Evolutionary conservation across 305 asterid species (phyloP), one percentile per base, ranked within the genome.

Genomic region (Plantago coronopus): DNA sequence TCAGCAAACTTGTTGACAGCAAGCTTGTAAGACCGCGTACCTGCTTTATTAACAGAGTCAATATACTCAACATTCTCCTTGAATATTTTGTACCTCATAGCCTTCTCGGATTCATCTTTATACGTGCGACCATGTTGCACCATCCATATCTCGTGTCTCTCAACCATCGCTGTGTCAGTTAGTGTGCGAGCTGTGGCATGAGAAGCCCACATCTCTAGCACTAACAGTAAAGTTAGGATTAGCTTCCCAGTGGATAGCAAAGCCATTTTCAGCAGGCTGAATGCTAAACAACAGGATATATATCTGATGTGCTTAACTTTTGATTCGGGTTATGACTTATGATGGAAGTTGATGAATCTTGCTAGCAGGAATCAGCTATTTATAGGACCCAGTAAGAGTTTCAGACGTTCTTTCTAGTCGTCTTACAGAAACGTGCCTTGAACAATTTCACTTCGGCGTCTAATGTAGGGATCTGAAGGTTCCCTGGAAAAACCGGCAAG

Each of bases 1-100:
- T 73, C 78, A 15, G 78, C 64, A 59, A 73, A 73, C 50, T 59
- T 51, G 18, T 73, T 73, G 44, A 64, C 18, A 7, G 74, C 67
- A 10, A 73, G 71, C 67, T 54, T 66, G 50, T 54, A 73, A 63
- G 68, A n/a, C 31, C 17, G 57, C 7, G 57, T 2, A 5, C 59
- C 63, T 27, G 48, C 68, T 14, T 29, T 58, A 18, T 64, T 64
- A 18, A 64, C 61, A 15, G 78, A 27, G 1, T 73, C 69, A 0
- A 73, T 60, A 23, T 59, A 68, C 12, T 48, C 45, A 1, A 61
- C 70, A 46, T 73, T 68, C 44, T 31, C 54, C 50, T 54, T 17
- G 57, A 73, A 73, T 45, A 68, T 73, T 17, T 54, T 34, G 19
- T 63, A 73, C 20, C 74, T 46, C 48, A 17, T 48, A 7, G 65